Evolutionary conservation across 129 eudicot species (phyloP).

Genomic region (Calendula officinalis): DNA sequence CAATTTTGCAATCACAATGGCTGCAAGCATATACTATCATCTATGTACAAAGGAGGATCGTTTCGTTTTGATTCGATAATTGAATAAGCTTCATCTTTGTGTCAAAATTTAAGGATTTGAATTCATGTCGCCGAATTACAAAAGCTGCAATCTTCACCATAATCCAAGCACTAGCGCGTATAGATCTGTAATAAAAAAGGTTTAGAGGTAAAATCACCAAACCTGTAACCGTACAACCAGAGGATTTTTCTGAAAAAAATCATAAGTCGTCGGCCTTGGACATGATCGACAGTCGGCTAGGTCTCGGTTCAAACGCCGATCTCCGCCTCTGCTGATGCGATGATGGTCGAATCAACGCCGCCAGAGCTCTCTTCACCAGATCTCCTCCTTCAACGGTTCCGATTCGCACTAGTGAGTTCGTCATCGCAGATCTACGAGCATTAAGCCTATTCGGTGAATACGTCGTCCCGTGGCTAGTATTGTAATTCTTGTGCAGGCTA

Average conservation of each 20-base stretch:
- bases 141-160: constrained; percentile 22
- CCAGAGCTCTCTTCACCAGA: constrained; percentile 75
- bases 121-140: constrained; percentile 29
- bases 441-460: constrained; percentile 68
- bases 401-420: constrained; percentile 87
- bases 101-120: constrained; percentile 31
- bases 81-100: constrained; percentile 35
- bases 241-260: constrained; percentile 18
- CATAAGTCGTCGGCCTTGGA: constrained; percentile 62
- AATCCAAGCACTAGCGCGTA: constrained; percentile 5
- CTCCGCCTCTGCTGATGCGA: constrained; percentile 89
- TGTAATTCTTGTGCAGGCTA: constrained; percentile 57
- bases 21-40: constrained; percentile 43
- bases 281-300: constrained; percentile 78
- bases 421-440: constrained; percentile 92
- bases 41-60: constrained; percentile 33
- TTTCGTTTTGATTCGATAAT: constrained; percentile 31
- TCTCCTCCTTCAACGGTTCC: constrained; percentile 99
- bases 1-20: constrained; percentile 39
- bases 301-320: constrained; percentile 59
- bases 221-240: constrained; percentile 41
- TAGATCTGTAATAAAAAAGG: constrained; percentile 35
- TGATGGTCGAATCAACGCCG: constrained; percentile 91
- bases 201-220: constrained; percentile 40
- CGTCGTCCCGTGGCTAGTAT: constrained; percentile 32